Percentiles rank a stretch among this genome's conserved stretches.
phyloP scores from a whole-genome alignment of 2,329 filamentous ascomycete genomes.

The Lanzia echinophila region DNA sequence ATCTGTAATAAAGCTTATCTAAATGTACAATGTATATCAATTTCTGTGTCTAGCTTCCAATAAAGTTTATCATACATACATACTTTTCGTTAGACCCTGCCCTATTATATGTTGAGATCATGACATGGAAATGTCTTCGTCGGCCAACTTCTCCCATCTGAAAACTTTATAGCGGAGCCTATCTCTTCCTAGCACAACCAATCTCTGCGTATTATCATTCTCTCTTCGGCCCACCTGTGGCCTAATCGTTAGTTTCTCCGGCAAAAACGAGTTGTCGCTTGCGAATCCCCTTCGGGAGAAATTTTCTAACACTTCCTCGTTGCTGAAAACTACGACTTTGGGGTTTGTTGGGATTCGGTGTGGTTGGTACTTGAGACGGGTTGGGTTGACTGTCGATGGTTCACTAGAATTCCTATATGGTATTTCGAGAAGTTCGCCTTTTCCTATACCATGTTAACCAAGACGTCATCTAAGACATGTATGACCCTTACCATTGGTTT shows the following conservation, averaged over 20 bases:
- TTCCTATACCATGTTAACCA: conserved; percentile 1
- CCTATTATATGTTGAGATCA: conserved; percentile 5
- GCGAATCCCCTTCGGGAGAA: conserved; percentile 17
- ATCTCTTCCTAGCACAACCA: conserved; percentile 25
- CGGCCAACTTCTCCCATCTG: conserved; percentile 10
- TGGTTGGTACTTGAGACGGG: conserved; percentile 11
- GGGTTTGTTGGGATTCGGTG: conserved; percentile 2
- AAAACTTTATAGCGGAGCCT: conserved; percentile 26
- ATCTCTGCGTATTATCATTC: conserved; percentile 16
- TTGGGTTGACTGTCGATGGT: not conserved
- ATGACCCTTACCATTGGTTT: conserved; percentile 18
- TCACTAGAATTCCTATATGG: conserved; percentile 14
- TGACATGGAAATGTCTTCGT: conserved; percentile 23
- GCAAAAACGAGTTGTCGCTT: conserved; percentile 15
- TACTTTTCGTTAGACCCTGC: not conserved
- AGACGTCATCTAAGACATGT: not conserved
- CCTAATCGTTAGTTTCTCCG: conserved; percentile 23
- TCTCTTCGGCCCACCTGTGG: conserved; percentile 1
- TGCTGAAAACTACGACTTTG: conserved; percentile 11
- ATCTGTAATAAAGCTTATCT: no score
- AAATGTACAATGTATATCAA: no score
- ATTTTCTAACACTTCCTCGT: conserved; percentile 15
- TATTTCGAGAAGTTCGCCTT: conserved; percentile 20
- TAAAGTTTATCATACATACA: not conserved
- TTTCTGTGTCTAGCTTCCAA: no score